Evolutionary conservation across 1,284 basidiomycete species (phyloP), one percentile per base, ranked within the genome.

Genomic region (Entoloma clypeatum): DNA sequence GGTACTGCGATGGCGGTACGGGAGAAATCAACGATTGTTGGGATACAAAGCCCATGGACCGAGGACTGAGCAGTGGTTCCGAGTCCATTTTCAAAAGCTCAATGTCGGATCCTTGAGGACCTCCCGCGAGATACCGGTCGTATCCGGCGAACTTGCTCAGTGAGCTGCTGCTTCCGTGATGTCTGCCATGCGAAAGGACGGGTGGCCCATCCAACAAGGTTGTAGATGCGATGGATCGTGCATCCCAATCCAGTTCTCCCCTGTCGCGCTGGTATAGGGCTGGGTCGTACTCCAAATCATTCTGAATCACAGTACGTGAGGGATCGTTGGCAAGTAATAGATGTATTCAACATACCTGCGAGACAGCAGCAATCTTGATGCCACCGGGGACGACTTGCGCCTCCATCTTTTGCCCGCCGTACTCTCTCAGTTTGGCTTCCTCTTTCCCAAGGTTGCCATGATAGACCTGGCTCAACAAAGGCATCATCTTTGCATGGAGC

Each of bases 401-500:
- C 36, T 83, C 75, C 70, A 84, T 72, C 57, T 75, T 77, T 61
- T 81, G 79, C 5, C 85, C 85, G 24, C 82, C 84, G 56, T 84
- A 84, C 56, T 88, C 86, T 39, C 77, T 71, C 56, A 90, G 55
- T 54, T 77, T 77, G 14, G 83, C 69, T 48, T 79, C 70, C 31
- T 80, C 74, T 28, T 64, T 73, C 11, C 67, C 76, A 43, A 89
- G 74, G 55, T 80, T 81, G 49, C 89, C 88, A 32, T 71, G 65
- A 60, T 88, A 91, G 21, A 90, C 82, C 48, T 90, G 76, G 26
- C 68, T 62, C 13, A 92, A 68, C 17, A 92, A 65, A 5, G 75
- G 78, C 72, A 89, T 84, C 78, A 89, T 85, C 59, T 81, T 83
- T 48, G 86, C 83, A 56, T 92, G 90, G 27, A 92, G 64, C 87